Conservation (phyloP, 352 stramenopile genomes). For the Phytophthora colocasiae region DNA sequence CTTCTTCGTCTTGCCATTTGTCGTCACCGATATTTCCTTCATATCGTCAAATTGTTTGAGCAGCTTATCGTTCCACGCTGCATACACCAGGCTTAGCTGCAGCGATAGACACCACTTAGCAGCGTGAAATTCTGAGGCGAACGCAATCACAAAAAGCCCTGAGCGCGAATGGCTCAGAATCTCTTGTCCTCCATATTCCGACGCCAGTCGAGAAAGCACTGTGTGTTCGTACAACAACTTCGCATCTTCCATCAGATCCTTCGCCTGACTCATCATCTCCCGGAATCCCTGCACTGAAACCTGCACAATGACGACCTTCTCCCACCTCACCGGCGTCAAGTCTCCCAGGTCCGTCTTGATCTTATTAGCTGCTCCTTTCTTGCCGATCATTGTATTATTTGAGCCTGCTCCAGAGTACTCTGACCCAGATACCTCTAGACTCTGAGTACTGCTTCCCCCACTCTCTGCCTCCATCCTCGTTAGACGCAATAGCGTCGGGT, state of each 20-base stretch:
- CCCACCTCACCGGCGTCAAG: conserved; percentile 74
- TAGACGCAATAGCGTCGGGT: conserved; percentile 29
- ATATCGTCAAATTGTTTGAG: conserved; percentile 87
- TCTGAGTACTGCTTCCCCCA: conserved; percentile 32
- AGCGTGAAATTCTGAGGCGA: conserved; percentile 86
- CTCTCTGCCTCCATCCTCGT: conserved; percentile 32
- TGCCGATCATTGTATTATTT: conserved; percentile 31
- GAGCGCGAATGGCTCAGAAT: conserved; percentile 78
- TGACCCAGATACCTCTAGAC: conserved; percentile 39
- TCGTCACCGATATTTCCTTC: conserved; percentile 72
- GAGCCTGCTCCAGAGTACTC: conserved; percentile 39
- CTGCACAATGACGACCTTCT: conserved; percentile 87
- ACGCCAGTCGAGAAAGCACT: conserved; percentile 81
- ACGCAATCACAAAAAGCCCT: conserved; percentile 86
- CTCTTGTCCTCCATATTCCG: conserved; percentile 86
- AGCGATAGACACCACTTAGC: conserved; percentile 89
- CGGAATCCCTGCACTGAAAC: conserved; percentile 86
- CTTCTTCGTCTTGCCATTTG: conserved; percentile 70
- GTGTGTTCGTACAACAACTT: conserved; percentile 90
- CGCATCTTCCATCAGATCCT: conserved; percentile 89
- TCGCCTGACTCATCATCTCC: conserved; percentile 74
- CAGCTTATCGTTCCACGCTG: conserved; percentile 88
- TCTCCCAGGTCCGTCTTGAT: conserved; percentile 87
- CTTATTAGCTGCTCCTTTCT: conserved; percentile 65
- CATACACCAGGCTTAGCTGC: conserved; percentile 86